Base-by-base conservation (phyloP, 2,329 filamentous ascomycete genomes). In the Colletotrichum sansevieriae region DNA sequence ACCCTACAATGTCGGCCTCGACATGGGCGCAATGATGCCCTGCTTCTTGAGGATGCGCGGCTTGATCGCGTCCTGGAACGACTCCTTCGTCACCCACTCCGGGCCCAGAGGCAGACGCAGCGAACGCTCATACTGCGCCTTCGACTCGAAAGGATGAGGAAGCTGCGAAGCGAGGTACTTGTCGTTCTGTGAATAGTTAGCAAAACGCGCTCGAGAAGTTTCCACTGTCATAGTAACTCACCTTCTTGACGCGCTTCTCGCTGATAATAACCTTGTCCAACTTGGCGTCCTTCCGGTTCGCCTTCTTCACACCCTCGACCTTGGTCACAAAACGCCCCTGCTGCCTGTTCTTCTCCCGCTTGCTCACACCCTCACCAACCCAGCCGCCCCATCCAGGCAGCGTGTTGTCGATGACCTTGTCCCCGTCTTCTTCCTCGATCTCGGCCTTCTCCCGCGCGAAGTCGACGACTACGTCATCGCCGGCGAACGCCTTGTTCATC, bases 31-130 rank as follows among this genome's bases (percentile, higher is more conserved):
- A 79, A 99, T 94, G 73, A 97, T 86, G 54, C 96, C 96, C 82
- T 95, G 93, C 84, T 97, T 98, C 78, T 97, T 84, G 79, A 98
- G 84, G 72, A 98, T 88, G 74, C 94, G 89, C 67, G 96, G 96
- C 87, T 95, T 97, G 68, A 92, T 97, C 70, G 88, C 88, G 74
- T 92, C 89, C 84, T 98, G 95, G 86, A 96, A 96, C 13, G 92
- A 94, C 83, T 94, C 90, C 87, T 97, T 98, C n/a, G 95, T 98
- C 73, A 91, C 90, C 95, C 95, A 99, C 80, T 99, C 95, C 15
- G 92, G 93, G 1, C 96, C 96, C 70, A 98, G 89, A 1, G 96
- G 96, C 73, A 98, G 82, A 49, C 95, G 87, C 67, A 98, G 83
- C 72, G 92, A 92, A 58, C 95, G 85, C 84, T 99, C 96, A 81